Conservation (phyloP, 176 grass and related monocot species). For the Canna indica region DNA sequence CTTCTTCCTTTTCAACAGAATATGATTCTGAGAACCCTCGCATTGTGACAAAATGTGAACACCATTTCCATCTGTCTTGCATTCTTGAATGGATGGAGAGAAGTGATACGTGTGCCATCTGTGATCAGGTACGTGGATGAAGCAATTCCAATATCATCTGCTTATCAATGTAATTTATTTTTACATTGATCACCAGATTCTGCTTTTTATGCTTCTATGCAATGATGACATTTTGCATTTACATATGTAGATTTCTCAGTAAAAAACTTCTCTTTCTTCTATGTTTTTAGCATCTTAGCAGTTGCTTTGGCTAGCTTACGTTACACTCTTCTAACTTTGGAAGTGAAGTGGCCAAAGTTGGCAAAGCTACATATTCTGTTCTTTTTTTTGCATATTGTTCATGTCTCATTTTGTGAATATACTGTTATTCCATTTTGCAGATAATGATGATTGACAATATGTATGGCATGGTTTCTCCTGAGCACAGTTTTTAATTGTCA, state of each 20-base stretch:
- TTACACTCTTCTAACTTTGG: too few relatives aligned
- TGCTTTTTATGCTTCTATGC: background rate
- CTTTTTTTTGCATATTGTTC: background rate
- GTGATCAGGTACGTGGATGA: conserved; percentile 52
- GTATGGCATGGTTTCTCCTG: conserved; percentile 14
- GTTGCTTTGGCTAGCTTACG: background rate
- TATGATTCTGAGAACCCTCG: conserved; percentile 67
- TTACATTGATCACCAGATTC: background rate
- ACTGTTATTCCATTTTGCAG: conserved; percentile 27
- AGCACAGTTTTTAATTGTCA: background rate
- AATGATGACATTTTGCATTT: background rate
- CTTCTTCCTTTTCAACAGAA: conserved; percentile 39
- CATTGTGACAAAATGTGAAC: conserved; percentile 72
- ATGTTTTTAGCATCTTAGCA: background rate
- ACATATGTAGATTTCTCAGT: background rate
- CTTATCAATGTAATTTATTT: background rate
- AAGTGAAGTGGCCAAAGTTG: background rate
- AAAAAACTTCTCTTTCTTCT: background rate
- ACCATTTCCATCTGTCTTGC: conserved; percentile 82
- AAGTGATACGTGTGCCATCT: conserved; percentile 75
- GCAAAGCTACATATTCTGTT: background rate
- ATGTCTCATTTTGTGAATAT: background rate
- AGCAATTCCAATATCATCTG: background rate
- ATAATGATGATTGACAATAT: conserved; percentile 56
- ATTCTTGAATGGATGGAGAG: conserved; percentile 96